These are phyloP conservation scores for Gaultheria prostrata DNA, from an alignment of 148 eudicot genomes.

Conservation along the genomic window DNA sequence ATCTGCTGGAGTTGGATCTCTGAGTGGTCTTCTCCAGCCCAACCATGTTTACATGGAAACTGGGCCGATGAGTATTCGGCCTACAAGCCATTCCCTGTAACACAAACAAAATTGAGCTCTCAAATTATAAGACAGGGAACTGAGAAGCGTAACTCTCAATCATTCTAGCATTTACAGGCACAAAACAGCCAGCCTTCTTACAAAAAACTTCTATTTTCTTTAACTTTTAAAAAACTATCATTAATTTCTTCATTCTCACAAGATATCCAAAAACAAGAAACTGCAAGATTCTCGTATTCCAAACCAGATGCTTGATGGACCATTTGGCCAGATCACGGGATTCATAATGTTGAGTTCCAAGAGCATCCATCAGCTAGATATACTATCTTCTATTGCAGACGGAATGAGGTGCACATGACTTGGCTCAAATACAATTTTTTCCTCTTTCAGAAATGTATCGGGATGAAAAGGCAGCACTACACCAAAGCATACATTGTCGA, in stretches of 20 bases:
- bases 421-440: not conserved
- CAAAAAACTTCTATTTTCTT: too few species aligned
- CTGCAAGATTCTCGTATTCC: not conserved
- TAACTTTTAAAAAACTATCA: too few species aligned
- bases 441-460: not conserved
- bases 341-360: not conserved
- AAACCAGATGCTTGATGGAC: not conserved
- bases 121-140: not conserved
- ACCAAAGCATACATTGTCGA: not conserved
- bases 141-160: not conserved
- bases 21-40: conserved; percentile 76
- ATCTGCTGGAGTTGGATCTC: conserved; percentile 83
- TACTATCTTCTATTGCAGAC: not conserved
- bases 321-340: not conserved
- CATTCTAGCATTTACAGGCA: not conserved
- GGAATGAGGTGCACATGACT: not conserved
- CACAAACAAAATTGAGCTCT: not conserved
- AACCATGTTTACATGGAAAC: conserved; percentile 98
- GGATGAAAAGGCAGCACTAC: not conserved
- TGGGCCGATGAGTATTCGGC: conserved; percentile 93
- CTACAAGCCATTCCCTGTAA: conserved; percentile 96
- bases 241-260: not conserved
- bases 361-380: not conserved
- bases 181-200: not conserved
- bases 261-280: not conserved